Conservation (phyloP, 1,284 basidiomycete species). For the Taiwanofungus camphoratus region DNA sequence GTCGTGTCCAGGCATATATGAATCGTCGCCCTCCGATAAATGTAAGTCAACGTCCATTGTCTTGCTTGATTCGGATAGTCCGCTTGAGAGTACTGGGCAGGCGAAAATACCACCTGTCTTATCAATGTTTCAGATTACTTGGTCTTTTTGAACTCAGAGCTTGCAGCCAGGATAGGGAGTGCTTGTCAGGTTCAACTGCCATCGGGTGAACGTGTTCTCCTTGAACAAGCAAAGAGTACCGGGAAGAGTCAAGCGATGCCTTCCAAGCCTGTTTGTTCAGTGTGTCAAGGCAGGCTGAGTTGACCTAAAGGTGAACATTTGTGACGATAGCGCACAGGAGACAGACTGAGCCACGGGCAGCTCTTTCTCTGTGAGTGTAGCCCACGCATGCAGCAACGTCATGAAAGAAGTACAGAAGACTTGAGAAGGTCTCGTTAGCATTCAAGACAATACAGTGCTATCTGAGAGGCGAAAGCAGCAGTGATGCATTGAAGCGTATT, state of each 20-base stretch:
- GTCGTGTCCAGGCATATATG: constrained; percentile 19
- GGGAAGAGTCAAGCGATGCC: constrained; percentile 7
- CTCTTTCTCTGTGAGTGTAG: no score
- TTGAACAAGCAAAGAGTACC: constrained; percentile 19
- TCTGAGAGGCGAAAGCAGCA: no score
- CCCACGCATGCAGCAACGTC: no score
- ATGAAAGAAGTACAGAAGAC: no score
- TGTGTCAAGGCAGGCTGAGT: constrained; percentile 1
- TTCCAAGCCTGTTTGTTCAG: constrained; percentile 5
- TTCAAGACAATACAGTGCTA: no score
- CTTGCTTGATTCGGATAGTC: constrained; percentile 16
- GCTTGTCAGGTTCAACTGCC: constrained; percentile 14
- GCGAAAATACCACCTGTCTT: not conserved
- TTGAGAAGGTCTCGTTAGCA: no score
- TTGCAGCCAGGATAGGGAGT: constrained; percentile 14
- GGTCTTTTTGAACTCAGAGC: constrained; percentile 15
- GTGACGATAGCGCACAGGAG: no score
- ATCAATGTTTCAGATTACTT: constrained; percentile 20
- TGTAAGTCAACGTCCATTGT: constrained; percentile 5
- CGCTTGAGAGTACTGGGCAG: constrained; percentile 17
- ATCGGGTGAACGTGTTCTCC: constrained; percentile 7
- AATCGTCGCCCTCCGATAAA: constrained; percentile 5
- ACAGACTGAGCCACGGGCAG: no score
- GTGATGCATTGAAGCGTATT: no score
- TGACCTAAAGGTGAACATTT: not conserved